Conservation (phyloP, 139 green algal species). For the Chlamydomonas sphaeroides region DNA sequence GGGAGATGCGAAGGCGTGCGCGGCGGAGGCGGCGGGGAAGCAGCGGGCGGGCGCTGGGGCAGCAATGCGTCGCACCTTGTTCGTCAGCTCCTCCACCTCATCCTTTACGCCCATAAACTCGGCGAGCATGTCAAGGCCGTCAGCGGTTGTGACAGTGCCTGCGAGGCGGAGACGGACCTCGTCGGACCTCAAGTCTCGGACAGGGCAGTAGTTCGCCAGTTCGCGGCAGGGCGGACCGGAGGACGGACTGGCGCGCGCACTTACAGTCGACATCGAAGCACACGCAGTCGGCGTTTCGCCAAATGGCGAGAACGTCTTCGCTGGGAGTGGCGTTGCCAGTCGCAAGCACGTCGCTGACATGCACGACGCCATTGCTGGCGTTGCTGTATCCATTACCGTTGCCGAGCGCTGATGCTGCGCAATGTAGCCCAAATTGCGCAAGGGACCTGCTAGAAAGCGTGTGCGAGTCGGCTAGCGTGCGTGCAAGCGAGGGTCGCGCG, state of each 20-base stretch:
- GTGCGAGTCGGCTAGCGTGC: too few species aligned
- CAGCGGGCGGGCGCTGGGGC: too few species aligned
- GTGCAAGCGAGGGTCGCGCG: too few species aligned
- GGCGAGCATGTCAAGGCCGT: slow-evolving; percentile 74
- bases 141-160: slow-evolving; percentile 71
- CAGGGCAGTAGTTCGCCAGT: background rate
- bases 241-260: background rate
- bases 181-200: background rate
- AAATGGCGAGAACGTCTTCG: background rate
- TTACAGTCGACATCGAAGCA: slow-evolving; percentile 80
- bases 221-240: background rate
- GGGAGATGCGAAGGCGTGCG: background rate
- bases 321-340: background rate
- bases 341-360: too few species aligned
- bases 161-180: background rate
- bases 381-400: too few species aligned
- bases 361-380: too few species aligned
- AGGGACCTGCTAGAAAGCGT: too few species aligned
- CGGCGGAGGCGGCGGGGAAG: too few species aligned
- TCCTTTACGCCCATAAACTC: slow-evolving; percentile 76
- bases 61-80: slow-evolving; percentile 29
- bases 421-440: too few species aligned
- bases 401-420: too few species aligned
- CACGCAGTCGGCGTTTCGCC: slow-evolving; percentile 37
- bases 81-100: slow-evolving; percentile 65